Evolutionary conservation across 2,329 filamentous ascomycete genomes (phyloP), one percentile per base, ranked within the genome.

Genomic region (Botrytis aclada): DNA sequence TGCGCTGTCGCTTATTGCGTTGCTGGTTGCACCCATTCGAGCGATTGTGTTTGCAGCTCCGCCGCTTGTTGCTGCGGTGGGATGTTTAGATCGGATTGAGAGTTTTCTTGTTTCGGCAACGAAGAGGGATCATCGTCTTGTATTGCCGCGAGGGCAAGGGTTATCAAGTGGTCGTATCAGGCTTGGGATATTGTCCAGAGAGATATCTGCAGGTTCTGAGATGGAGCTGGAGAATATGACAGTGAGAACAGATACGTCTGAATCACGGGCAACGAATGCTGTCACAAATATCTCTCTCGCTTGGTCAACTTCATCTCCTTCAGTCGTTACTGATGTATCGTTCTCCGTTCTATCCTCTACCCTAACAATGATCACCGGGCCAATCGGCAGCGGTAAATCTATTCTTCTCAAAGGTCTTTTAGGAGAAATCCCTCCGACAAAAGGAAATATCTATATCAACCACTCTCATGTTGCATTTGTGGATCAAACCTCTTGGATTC

Each of bases 401-500:
- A 75, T 72, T 43, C 72, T 79, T 14, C 54, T 79, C 37, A 64
- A 75, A 73, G 74, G 77, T 41, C 66, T 81, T 29, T 69, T 80
- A 2, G 77, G 76, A 34, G 77, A 77, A 70, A 74, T 69, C 9
- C 64, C 76, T 12, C 72, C 72, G 10, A 74, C 73, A 32, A 74
- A 76, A 64, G 77, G 77, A 18, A 74, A 74, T 63, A 71, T 78
- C 16, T 75, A 74, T 41, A 75, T 74, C n/a, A 29, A 29, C 25
- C n/a, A 29, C n/a, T 51, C 51, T 25, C 43, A 74, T 47, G 71
- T 82, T 18, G 83, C 82, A 2, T 86, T 84, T 74, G 84, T 83
- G 72, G 81, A 82, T 64, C 85, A 86, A 73, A 77, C 76, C 1
- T 82, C 84, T 0, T 86, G 84, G 84, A 80, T 86, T 4, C 79